phyloP scores from a whole-genome alignment of 441 rosid genomes.

The Gossypium schwendimanii region DNA sequence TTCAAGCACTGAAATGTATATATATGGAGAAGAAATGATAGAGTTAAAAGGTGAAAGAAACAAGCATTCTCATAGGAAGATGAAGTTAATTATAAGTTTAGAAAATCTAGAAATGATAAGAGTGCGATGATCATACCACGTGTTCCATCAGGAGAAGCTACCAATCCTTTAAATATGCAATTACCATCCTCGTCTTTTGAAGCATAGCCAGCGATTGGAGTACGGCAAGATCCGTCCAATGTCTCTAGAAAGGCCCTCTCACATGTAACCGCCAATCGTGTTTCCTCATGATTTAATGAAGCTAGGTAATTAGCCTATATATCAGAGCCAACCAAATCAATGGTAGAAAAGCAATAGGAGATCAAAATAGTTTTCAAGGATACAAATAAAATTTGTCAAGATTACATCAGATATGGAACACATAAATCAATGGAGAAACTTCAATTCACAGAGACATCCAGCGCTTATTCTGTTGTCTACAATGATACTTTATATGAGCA shows the following conservation, averaged over 20 bases:
- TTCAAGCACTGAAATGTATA: conserved; percentile 60
- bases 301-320: conserved; percentile 70
- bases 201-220: conserved; percentile 97
- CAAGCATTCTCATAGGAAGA: background rate
- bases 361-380: background rate
- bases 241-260: conserved; percentile 84
- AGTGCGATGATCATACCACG: conserved; percentile 38
- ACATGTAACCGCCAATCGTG: conserved; percentile 73
- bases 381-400: background rate
- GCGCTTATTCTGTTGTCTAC: background rate
- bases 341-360: background rate
- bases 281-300: conserved; percentile 83
- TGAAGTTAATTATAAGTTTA: background rate
- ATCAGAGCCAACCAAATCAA: conserved; percentile 4
- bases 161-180: conserved; percentile 80
- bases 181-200: conserved; percentile 62
- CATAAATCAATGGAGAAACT: background rate
- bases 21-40: conserved; percentile 14
- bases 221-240: conserved; percentile 84
- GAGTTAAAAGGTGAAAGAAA: background rate
- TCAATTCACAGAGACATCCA: background rate
- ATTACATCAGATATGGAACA: background rate
- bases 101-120: background rate
- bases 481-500: background rate
- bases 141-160: conserved; percentile 90